A percentile compares a stretch with the other conserved stretches of the same genome.
phyloP scores from a whole-genome alignment of 352 stramenopile species.

The Globisporangium nunn region DNA sequence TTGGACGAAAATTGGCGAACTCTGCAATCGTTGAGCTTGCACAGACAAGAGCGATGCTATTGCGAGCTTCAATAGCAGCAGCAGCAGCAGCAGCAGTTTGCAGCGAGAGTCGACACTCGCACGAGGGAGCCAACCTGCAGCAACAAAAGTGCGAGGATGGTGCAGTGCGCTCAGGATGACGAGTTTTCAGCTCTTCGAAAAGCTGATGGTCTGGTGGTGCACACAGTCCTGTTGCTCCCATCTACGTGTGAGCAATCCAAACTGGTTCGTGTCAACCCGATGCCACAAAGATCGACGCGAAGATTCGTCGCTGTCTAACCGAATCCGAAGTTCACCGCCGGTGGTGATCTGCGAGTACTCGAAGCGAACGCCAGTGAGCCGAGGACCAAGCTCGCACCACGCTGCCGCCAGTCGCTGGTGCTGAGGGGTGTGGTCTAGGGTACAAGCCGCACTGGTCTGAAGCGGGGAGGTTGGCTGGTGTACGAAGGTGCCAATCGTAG shows the following conservation, averaged over 20 bases:
- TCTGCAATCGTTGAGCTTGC: neutral
- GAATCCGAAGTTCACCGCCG: too few species aligned
- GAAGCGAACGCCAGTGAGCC: too few species aligned
- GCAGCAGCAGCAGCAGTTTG: neutral
- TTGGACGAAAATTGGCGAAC: neutral
- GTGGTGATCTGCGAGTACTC: too few species aligned
- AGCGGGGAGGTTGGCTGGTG: neutral
- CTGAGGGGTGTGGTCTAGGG: too few species aligned
- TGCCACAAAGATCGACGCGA: neutral
- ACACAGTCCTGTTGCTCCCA: too few species aligned
- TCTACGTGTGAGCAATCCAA: neutral
- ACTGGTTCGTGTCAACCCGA: neutral
- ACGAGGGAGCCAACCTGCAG: neutral
- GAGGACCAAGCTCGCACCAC: neutral
- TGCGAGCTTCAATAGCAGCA: neutral
- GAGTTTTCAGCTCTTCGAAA: too few species aligned
- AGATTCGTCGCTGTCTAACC: neutral
- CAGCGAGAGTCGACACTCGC: neutral
- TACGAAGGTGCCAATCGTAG: too few species aligned
- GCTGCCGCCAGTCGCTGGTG: neutral
- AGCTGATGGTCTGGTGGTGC: too few species aligned
- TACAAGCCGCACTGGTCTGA: too few species aligned
- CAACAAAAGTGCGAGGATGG: too few species aligned
- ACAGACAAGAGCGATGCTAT: neutral
- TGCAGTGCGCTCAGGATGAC: too few species aligned